Percentiles rank a stretch among this genome's conserved stretches.
These are phyloP conservation scores for Paecilomyces dactylethromorphus DNA, from an alignment of 2,329 filamentous ascomycete genomes.

Conservation along the genomic window DNA sequence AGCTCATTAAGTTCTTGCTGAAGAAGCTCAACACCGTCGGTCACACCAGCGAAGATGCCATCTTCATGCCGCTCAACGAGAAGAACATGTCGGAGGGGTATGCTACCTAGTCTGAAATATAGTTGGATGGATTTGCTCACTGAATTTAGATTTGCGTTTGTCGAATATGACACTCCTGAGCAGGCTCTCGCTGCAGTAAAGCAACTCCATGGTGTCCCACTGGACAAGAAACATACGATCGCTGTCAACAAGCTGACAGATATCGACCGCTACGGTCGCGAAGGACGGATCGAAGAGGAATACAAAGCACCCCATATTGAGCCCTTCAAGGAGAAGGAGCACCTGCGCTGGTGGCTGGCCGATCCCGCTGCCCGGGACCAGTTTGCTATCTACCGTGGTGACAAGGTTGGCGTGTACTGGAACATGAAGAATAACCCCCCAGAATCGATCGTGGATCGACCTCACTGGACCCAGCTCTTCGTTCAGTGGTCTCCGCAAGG, in stretches of 20 bases:
- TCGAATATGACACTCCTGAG: conserved; percentile 86
- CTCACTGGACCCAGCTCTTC: conserved; percentile 97
- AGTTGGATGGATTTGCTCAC: conserved; percentile 9
- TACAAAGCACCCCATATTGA: conserved; percentile 78
- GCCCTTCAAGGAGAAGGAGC: conserved; percentile 85
- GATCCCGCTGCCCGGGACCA: conserved; percentile 88
- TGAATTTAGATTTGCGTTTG: conserved; percentile 75
- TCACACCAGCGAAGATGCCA: conserved; percentile 74
- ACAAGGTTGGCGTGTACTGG: conserved; percentile 93
- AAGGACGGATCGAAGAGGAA: conserved; percentile 87
- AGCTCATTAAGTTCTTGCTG: conserved; percentile 91
- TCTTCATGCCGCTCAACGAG: conserved; percentile 91
- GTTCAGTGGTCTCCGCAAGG: conserved; percentile 96
- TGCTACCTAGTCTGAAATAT: conserved; percentile 22
- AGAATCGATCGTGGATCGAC: conserved; percentile 82
- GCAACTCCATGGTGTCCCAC: conserved; percentile 73
- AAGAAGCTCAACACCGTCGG: conserved; percentile 87
- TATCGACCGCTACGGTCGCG: conserved; percentile 90
- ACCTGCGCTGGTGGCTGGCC: conserved; percentile 86
- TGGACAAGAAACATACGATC: conserved; percentile 96
- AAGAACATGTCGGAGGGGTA: conserved; percentile 82
- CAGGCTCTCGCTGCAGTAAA: conserved; percentile 88
- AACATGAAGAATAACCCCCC: conserved; percentile 92
- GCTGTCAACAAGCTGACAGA: conserved; percentile 97
- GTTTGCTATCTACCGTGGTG: conserved; percentile 88